Evolutionary conservation across 2,329 filamentous ascomycete species (phyloP).

Genomic region (Lachnellula occidentalis): DNA sequence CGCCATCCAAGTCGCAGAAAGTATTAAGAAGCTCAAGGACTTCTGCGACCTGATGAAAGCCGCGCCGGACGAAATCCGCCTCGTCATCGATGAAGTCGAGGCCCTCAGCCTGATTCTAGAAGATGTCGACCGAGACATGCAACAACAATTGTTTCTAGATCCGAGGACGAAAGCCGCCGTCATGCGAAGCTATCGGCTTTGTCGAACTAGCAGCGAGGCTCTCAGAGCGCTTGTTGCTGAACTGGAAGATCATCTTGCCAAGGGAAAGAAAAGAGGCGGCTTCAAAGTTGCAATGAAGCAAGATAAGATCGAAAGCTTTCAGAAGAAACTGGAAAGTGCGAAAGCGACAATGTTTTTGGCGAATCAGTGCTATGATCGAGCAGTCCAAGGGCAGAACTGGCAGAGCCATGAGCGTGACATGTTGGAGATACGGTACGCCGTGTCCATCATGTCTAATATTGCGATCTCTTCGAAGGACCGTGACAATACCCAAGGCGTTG

Average conservation of each 20-base stretch:
- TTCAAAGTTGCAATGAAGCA: constrained; percentile 5
- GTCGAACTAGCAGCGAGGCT: neutral
- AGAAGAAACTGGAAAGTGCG: constrained; percentile 4
- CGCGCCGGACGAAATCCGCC: constrained; percentile 4
- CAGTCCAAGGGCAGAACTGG: constrained; percentile 7
- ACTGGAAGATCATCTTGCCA: neutral
- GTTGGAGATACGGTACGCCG: neutral
- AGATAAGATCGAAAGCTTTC: neutral
- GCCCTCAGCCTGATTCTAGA: constrained; percentile 5
- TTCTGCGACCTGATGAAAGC: constrained; percentile 5
- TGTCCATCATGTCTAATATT: neutral
- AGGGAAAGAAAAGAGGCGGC: neutral
- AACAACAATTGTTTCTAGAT: constrained; percentile 1
- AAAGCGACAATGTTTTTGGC: constrained; percentile 7
- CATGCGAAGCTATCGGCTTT: neutral
- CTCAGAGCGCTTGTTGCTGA: neutral
- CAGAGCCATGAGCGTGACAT: constrained; percentile 5
- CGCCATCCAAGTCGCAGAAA: constrained; percentile 10
- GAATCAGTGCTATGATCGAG: constrained; percentile 7
- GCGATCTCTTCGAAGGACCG: neutral
- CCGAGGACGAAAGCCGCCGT: neutral
- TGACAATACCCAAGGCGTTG: neutral
- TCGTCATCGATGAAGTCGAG: constrained; percentile 7
- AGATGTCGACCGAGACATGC: constrained; percentile 1
- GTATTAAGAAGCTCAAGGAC: constrained; percentile 6